These are phyloP conservation scores for Didymella glomerata DNA, from an alignment of 2,329 filamentous ascomycete species.

Conservation along the genomic window DNA sequence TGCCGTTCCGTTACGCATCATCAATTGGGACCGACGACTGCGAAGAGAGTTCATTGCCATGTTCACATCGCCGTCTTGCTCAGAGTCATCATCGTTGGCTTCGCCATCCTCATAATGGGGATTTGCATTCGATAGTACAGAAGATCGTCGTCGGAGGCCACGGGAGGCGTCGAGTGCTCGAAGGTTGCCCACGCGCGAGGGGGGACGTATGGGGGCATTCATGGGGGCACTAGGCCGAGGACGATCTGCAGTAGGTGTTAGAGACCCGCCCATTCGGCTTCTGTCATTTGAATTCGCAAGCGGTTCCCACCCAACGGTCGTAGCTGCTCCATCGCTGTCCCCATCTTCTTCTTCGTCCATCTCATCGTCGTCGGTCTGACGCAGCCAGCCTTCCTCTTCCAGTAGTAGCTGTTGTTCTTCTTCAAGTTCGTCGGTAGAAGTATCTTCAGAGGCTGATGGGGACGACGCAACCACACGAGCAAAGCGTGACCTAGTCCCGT, in stretches of 20 bases:
- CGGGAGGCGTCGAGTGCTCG: slow-evolving; percentile 48
- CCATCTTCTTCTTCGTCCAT: slow-evolving; percentile 50
- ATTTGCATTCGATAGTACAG: slow-evolving; percentile 47
- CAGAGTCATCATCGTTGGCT: slow-evolving; percentile 55
- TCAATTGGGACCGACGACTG: slow-evolving; percentile 46
- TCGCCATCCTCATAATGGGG: slow-evolving; percentile 53
- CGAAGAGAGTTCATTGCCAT: slow-evolving; percentile 49
- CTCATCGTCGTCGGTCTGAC: slow-evolving; percentile 51
- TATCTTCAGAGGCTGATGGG: slow-evolving; percentile 48
- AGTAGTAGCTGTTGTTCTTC: slow-evolving; percentile 51
- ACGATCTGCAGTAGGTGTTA: slow-evolving; percentile 59
- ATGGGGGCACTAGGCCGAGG: slow-evolving; percentile 51
- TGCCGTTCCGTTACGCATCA: slow-evolving; percentile 42
- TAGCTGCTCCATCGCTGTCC: slow-evolving; percentile 54
- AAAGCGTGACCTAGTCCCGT: slow-evolving; percentile 41
- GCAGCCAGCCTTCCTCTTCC: slow-evolving; percentile 49
- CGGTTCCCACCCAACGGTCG: slow-evolving; percentile 57
- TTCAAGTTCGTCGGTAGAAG: slow-evolving; percentile 49
- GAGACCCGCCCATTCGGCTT: slow-evolving; percentile 56
- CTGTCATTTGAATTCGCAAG: slow-evolving; percentile 56
- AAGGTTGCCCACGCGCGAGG: slow-evolving; percentile 47
- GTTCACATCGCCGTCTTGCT: slow-evolving; percentile 50
- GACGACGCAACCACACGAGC: slow-evolving; percentile 36
- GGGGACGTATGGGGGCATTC: slow-evolving; percentile 51
- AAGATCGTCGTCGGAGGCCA: slow-evolving; percentile 51